phyloP scores from a whole-genome alignment of 2,329 filamentous ascomycete species.

The Pseudocercospora crystallina region DNA sequence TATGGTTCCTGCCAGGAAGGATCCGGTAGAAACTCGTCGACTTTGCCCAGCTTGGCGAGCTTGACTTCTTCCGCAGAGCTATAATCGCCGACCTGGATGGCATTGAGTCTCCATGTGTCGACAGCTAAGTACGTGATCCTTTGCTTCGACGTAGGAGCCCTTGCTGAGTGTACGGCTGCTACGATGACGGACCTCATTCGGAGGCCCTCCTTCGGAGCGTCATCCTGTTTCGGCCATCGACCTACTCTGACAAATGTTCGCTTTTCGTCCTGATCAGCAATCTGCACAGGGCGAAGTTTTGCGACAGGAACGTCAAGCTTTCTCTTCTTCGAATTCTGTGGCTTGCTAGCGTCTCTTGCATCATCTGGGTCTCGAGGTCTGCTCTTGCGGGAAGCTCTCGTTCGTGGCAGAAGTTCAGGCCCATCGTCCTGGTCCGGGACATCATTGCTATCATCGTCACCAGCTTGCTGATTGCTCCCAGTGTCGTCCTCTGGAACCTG shows the following conservation, averaged over 20 bases:
- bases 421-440: too few species aligned
- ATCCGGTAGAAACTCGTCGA: background rate
- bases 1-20: background rate
- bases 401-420: too few species aligned
- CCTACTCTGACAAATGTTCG: background rate
- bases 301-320: too few species aligned
- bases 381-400: too few species aligned
- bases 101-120: background rate
- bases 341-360: too few species aligned
- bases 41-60: background rate
- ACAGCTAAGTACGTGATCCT: background rate
- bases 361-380: too few species aligned
- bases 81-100: conserved; percentile 1
- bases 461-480: too few species aligned
- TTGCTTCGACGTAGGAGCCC: background rate
- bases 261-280: background rate
- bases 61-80: background rate
- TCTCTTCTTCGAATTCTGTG: too few species aligned
- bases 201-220: background rate
- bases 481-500: too few species aligned
- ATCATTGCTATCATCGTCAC: too few species aligned
- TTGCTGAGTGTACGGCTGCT: background rate
- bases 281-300: background rate
- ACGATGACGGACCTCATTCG: background rate
- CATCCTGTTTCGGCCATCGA: background rate